Evolutionary conservation across 805 yeast genomes (phyloP), one percentile per base, ranked within the genome.

Genomic region (Ogataea minuta): DNA sequence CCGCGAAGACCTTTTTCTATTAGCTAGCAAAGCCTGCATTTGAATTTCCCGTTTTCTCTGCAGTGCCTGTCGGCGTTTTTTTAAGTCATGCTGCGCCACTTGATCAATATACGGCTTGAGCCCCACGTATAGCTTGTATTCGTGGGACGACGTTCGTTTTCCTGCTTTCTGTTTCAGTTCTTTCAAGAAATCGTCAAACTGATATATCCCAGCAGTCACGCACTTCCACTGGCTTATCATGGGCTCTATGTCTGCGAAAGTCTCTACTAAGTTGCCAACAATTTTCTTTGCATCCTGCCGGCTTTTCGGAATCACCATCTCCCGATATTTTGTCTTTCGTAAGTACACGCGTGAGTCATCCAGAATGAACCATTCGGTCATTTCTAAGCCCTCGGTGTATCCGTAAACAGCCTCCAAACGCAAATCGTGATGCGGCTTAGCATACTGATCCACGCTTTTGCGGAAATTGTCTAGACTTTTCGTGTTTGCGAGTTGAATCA

Each of bases 1-100:
- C 60, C 93, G 71, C 2, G 88, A 77, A 0, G 91, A 84, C 48
- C 87, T 70, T 52, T 85, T 84, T 52, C 93, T 71, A 41, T 84
- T 76, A 4, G 79, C 79, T 53, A 85, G 61, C 39, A 85, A 58
- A 15, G 72, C 74, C 33, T 75, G 76, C 71, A 84, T 69, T 47
- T 83, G 80, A 31, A 75, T 71, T 40, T 81, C 86, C 55, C 77
- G 80, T 49, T 71, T 75, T 50, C 84, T 66, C 46, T 75, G 76
- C 20, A 72, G 56, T 12, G 78, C 64, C 43, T 70, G 71, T 50
- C 70, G 74, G 46, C 86, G 64, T 49, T 76, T 77, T 42, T 68
- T 71, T 27, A 76, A 48, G 52, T 81, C 86, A 42, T 66, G 68
- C 7, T 48, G 51, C 0, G 70, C 65, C 5, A 72, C 56, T 13